Conservation (phyloP, 2,329 filamentous ascomycete species). For the Hortaea sp. region DNA sequence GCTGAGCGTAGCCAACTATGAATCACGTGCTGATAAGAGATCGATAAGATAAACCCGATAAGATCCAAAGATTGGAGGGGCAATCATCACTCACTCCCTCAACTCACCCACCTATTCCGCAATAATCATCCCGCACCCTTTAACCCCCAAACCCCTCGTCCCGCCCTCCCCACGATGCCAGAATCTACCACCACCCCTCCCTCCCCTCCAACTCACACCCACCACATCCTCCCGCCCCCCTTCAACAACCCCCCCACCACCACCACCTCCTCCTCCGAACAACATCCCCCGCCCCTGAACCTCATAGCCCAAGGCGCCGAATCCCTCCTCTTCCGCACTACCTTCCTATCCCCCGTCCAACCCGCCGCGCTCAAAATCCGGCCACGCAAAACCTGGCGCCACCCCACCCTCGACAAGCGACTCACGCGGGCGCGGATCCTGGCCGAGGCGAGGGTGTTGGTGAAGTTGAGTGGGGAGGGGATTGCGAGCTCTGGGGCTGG, state of each 20-base stretch:
- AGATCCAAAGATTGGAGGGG: no score
- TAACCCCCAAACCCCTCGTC: no score
- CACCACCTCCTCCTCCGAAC: constrained; percentile 52
- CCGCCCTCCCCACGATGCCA: no score
- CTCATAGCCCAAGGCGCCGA: constrained; percentile 92
- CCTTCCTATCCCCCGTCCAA: constrained; percentile 56
- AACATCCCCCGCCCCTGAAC: constrained; percentile 35
- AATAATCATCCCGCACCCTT: no score
- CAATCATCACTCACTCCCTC: no score
- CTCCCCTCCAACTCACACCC: neutral
- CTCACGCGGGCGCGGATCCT: constrained; percentile 80
- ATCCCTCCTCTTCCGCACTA: constrained; percentile 82
- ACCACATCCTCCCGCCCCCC: neutral
- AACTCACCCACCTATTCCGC: no score
- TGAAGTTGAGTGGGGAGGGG: constrained; percentile 67
- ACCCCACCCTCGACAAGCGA: constrained; percentile 77
- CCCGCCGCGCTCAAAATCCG: constrained; percentile 84
- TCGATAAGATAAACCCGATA: no score
- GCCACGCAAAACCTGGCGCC: constrained; percentile 81
- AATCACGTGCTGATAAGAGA: no score
- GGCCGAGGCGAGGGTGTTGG: constrained; percentile 77
- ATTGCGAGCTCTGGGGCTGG: constrained; percentile 33
- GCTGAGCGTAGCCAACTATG: no score
- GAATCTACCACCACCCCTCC: no score
- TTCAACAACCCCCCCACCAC: constrained; percentile 38